Conservation (phyloP, 2,329 filamentous ascomycete genomes). For the Alternaria atra region DNA sequence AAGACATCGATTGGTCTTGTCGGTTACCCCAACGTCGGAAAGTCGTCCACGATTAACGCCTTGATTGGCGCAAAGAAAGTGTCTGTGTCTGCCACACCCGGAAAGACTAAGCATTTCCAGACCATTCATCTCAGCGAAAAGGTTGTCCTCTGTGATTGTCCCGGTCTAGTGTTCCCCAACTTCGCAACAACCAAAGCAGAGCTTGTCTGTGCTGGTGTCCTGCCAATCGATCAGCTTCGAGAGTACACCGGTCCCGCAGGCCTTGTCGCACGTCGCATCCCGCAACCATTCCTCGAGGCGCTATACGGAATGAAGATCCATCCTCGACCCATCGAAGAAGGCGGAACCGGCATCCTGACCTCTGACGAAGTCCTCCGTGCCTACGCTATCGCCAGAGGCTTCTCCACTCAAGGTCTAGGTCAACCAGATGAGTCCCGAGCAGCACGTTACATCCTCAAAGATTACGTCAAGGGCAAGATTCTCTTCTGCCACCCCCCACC, state of each 20-base stretch:
- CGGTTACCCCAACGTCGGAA: conserved; percentile 98
- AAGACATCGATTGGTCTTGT: conserved; percentile 94
- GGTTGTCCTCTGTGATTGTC: conserved; percentile 95
- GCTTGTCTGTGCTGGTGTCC: conserved; percentile 90
- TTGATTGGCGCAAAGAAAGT: conserved; percentile 99
- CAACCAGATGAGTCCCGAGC: conserved; percentile 94
- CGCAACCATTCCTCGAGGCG: conserved; percentile 87
- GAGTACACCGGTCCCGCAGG: conserved; percentile 89
- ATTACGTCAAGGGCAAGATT: conserved; percentile 96
- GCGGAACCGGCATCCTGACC: conserved; percentile 86
- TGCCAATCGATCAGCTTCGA: conserved; percentile 95
- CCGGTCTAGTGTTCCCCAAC: conserved; percentile 97
- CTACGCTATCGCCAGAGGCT: conserved; percentile 89
- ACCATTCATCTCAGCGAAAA: conserved; percentile 92
- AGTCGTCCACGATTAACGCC: conserved; percentile 98
- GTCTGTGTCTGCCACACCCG: conserved; percentile 94
- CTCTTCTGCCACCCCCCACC: conserved; percentile 92
- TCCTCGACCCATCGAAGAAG: conserved; percentile 84
- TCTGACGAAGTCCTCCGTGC: conserved; percentile 84
- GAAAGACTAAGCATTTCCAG: conserved; percentile 99
- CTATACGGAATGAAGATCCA: conserved; percentile 92
- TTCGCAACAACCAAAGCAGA: conserved; percentile 97
- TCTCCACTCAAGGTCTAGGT: conserved; percentile 86
- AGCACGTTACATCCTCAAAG: conserved; percentile 88
- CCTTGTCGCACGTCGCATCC: conserved; percentile 85